A percentile compares a stretch with the other conserved stretches of the same genome.
Evolutionary conservation across 805 yeast genomes (phyloP).

Genomic region (Cyberlindnera mycetangii): DNA sequence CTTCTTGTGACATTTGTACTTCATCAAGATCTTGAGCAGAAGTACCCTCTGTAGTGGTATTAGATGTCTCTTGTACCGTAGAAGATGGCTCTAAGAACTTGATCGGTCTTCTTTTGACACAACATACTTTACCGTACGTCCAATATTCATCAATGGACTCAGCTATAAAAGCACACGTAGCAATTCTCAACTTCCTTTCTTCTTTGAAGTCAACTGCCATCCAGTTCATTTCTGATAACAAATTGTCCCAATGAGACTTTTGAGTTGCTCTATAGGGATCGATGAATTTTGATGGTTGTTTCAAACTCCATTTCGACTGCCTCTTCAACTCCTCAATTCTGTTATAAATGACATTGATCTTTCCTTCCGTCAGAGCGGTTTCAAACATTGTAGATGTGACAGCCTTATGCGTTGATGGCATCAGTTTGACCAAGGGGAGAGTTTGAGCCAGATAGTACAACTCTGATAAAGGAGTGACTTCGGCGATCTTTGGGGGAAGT

Average conservation of each 20-base stretch:
- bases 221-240: constrained; percentile 82
- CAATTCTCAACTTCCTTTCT: constrained; percentile 62
- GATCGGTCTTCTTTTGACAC: constrained; percentile 54
- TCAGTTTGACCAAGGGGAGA: constrained; percentile 72
- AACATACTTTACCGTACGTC: constrained; percentile 67
- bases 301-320: constrained; percentile 83
- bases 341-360: constrained; percentile 83
- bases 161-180: constrained; percentile 67
- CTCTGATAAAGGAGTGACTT: constrained; percentile 74
- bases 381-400: constrained; percentile 83
- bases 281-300: constrained; percentile 70
- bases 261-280: constrained; percentile 56
- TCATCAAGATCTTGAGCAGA: constrained; percentile 4
- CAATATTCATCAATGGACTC: constrained; percentile 76
- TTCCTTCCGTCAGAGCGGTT: constrained; percentile 83
- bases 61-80: constrained; percentile 5
- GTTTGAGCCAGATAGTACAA: constrained; percentile 85
- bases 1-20: neutral
- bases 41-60: constrained; percentile 10
- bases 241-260: constrained; percentile 62
- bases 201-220: constrained; percentile 76
- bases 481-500: constrained; percentile 52
- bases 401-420: constrained; percentile 84
- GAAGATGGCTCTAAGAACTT: constrained; percentile 23
- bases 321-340: constrained; percentile 90